Conservation (phyloP, 163 green algal species). For the Scenedesmus sp. region DNA sequence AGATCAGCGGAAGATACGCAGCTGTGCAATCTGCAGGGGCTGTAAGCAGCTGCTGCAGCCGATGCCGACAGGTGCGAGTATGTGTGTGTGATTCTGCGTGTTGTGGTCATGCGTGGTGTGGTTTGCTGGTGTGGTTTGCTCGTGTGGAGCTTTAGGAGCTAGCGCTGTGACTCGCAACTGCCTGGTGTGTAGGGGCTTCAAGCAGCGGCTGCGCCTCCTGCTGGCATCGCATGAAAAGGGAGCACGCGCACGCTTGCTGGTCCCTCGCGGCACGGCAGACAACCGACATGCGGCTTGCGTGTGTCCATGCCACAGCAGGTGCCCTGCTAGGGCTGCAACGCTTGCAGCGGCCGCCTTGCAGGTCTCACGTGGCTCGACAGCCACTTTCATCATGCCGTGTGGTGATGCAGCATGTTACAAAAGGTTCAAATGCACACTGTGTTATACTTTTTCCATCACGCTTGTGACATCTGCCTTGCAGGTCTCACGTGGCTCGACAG, state of each 20-base stretch:
- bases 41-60: constrained; percentile 25
- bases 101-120: not conserved
- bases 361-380: not conserved
- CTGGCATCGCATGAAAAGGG: too few relatives aligned
- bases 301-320: too few relatives aligned
- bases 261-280: too few relatives aligned
- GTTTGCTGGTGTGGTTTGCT: not conserved
- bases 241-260: not conserved
- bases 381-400: not conserved
- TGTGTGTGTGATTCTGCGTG: not conserved
- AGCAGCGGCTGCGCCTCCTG: constrained; percentile 16
- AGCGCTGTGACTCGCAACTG: constrained; percentile 15
- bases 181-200: constrained; percentile 24
- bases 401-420: too few relatives aligned
- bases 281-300: too few relatives aligned
- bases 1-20: constrained; percentile 27
- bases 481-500: too few relatives aligned
- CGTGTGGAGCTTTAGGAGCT: not conserved
- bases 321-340: too few relatives aligned
- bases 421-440: too few relatives aligned
- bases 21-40: constrained; percentile 33
- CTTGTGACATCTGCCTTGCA: too few relatives aligned
- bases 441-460: too few relatives aligned
- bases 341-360: too few relatives aligned
- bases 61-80: constrained; percentile 38